Conservation (phyloP, 176 grass and related monocot species). For the Carex littledalei region DNA sequence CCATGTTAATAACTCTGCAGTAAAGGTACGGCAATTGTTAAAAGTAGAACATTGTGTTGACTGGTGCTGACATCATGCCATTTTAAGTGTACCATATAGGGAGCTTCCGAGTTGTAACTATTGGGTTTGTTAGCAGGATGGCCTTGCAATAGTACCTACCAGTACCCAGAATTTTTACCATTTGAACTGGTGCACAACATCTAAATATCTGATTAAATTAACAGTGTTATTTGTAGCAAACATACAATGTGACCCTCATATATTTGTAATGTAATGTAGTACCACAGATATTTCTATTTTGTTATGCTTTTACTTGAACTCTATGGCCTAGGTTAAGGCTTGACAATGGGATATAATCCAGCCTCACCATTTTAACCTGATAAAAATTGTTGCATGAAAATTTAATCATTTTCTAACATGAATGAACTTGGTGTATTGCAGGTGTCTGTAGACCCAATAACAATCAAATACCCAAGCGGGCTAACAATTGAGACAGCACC, state of each 20-base stretch:
- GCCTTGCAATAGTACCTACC: background rate
- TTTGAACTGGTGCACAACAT: background rate
- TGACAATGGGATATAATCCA: background rate
- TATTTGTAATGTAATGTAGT: background rate
- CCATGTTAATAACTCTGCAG: slow-evolving; percentile 35
- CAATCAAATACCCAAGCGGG: slow-evolving; percentile 44
- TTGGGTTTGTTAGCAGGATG: background rate
- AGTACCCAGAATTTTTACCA: background rate
- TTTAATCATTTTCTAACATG: background rate
- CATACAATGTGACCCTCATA: background rate
- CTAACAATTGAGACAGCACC: slow-evolving; percentile 49
- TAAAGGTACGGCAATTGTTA: slow-evolving; percentile 13
- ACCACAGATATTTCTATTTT: background rate
- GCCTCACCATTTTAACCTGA: background rate
- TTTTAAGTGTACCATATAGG: background rate
- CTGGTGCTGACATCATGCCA: background rate
- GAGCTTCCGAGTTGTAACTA: background rate
- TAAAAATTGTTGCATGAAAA: background rate
- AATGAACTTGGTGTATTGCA: slow-evolving; percentile 18
- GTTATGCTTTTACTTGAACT: background rate
- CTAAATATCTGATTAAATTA: background rate
- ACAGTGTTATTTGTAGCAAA: background rate
- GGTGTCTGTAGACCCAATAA: slow-evolving; percentile 14
- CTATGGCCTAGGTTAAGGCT: background rate
- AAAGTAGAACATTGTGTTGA: background rate